Evolutionary conservation across 805 yeast species (phyloP).

Genomic region (Candida xiaguanensis): DNA sequence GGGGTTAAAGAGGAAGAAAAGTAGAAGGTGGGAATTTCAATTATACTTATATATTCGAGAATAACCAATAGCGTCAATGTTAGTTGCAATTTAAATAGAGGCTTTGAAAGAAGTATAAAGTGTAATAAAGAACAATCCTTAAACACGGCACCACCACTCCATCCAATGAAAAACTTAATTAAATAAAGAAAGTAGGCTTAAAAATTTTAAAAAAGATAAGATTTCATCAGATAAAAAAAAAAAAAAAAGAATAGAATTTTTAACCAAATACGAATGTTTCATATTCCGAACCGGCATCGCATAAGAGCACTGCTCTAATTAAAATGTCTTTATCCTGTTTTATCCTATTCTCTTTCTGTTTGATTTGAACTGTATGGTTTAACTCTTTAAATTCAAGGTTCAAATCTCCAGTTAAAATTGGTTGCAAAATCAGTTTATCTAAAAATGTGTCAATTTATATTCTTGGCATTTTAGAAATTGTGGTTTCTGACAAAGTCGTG

Average conservation of each 20-base stretch:
- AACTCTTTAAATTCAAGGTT: neutral
- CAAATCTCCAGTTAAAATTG: too few species aligned
- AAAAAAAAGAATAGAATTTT: neutral
- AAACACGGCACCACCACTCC: neutral
- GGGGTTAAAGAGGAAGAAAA: neutral
- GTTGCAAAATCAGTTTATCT: too few species aligned
- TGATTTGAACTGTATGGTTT: neutral
- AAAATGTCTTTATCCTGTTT: too few species aligned
- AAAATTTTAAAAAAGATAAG: constrained; percentile 1
- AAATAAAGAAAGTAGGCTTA: constrained; percentile 2
- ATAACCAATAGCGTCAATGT: neutral
- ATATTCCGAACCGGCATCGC: neutral
- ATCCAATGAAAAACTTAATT: too few species aligned
- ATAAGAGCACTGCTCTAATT: too few species aligned
- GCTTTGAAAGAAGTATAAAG: constrained; percentile 1
- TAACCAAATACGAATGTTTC: too few species aligned
- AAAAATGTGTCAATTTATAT: too few species aligned
- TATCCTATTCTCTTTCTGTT: too few species aligned
- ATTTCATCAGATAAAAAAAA: constrained; percentile 6
- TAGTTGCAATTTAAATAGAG: constrained; percentile 2
- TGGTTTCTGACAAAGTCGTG: neutral
- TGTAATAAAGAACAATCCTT: too few species aligned
- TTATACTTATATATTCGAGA: neutral
- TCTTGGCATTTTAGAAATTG: too few species aligned
- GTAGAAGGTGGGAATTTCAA: neutral